Percentiles rank a stretch among this genome's conserved stretches.
These are phyloP conservation scores for Boletus patriciae DNA, from an alignment of 768 basidiomycete species.

Conservation along the genomic window DNA sequence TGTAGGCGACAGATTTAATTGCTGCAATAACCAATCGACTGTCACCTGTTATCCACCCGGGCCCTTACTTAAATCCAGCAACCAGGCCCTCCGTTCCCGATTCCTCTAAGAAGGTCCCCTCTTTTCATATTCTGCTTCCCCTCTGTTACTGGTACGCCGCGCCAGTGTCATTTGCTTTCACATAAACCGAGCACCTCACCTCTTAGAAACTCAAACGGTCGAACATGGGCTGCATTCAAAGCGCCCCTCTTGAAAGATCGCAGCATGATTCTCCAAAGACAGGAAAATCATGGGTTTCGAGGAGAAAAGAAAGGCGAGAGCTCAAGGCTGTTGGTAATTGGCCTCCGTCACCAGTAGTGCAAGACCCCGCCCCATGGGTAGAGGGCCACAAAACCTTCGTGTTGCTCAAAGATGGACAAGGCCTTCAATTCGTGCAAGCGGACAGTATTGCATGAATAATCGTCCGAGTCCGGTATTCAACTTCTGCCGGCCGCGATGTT, in stretches of 20 bases:
- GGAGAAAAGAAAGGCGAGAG: not conserved
- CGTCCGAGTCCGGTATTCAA: not conserved
- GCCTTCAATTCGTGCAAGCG: conserved; percentile 10
- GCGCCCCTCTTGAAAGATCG: conserved; percentile 1
- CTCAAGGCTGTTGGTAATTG: not conserved
- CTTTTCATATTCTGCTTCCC: not conserved
- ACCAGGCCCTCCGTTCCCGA: not conserved
- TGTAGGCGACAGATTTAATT: not conserved
- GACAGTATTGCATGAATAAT: not conserved
- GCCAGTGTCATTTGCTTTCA: not conserved
- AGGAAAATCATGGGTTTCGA: not conserved
- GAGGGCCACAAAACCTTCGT: conserved; percentile 27
- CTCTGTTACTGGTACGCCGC: not conserved
- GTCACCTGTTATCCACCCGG: not conserved
- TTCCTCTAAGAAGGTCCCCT: not conserved
- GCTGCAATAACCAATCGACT: not conserved
- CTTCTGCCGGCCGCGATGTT: not conserved
- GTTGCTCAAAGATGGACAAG: conserved; percentile 29
- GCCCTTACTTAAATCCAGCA: not conserved
- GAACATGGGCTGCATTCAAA: conserved; percentile 19
- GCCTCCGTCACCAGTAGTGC: conserved; percentile 6
- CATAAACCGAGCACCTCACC: not conserved
- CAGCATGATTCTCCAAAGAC: not conserved
- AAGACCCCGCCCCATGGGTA: conserved; percentile 31
- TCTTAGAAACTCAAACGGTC: not conserved